These are phyloP conservation scores for Flaveria linearis DNA, from an alignment of 129 eudicot genomes.

Conservation along the genomic window DNA sequence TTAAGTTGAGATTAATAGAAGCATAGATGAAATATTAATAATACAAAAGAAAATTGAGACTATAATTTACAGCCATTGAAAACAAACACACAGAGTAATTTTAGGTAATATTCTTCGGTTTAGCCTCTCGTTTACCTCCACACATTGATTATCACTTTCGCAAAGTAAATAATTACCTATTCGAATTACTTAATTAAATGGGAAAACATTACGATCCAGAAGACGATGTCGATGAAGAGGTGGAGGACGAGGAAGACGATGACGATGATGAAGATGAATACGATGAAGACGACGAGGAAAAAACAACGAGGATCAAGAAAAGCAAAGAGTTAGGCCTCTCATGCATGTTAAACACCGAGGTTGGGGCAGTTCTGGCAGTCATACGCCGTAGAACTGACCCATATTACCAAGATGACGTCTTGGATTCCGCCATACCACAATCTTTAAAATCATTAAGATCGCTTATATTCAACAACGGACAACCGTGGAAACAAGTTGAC, in stretches of 20 bases:
- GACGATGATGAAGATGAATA: slow-evolving; percentile 26
- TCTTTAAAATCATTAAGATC: slow-evolving; percentile 65
- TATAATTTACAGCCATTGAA: slow-evolving; percentile 33
- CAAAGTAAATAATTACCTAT: not conserved
- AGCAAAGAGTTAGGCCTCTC: slow-evolving; percentile 69
- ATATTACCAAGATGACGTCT: slow-evolving; percentile 42
- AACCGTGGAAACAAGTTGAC: slow-evolving; percentile 66
- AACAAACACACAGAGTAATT: not conserved
- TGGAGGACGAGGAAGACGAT: slow-evolving; percentile 23
- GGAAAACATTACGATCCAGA: slow-evolving; percentile 29
- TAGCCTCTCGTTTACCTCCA: slow-evolving; percentile 31
- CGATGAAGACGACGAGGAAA: slow-evolving; percentile 37
- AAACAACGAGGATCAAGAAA: slow-evolving; percentile 18
- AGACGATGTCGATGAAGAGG: slow-evolving; percentile 21
- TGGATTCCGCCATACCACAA: slow-evolving; percentile 44
- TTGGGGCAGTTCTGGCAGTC: slow-evolving; percentile 79
- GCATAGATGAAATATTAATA: slow-evolving; percentile 26
- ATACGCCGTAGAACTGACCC: slow-evolving; percentile 55
- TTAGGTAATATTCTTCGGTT: slow-evolving; percentile 13
- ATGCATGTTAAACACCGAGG: slow-evolving; percentile 86
- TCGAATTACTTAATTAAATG: slow-evolving; percentile 23
- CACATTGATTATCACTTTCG: slow-evolving; percentile 16
- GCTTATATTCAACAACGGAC: slow-evolving; percentile 68
- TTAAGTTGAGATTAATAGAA: not conserved
- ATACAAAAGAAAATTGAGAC: slow-evolving; percentile 15